Conservation (phyloP, 306 rosid species). For the Dryas alaskensis region DNA sequence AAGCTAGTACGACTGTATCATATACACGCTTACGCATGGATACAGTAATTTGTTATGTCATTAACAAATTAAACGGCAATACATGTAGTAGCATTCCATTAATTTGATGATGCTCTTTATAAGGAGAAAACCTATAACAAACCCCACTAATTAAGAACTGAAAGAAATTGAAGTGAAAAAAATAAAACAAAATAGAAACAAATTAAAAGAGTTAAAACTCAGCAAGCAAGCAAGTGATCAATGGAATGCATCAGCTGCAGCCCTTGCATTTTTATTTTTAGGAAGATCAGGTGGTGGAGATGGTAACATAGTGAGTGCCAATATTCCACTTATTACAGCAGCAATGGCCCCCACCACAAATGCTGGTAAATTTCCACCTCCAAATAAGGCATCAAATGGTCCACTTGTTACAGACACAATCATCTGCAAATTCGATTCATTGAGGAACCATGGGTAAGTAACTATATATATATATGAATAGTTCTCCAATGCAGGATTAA, state of each 20-base stretch:
- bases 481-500: background rate
- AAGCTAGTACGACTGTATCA: no score
- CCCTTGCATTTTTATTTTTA: conserved; percentile 18
- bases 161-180: no score
- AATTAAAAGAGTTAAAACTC: no score
- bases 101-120: no score
- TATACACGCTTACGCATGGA: no score
- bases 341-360: conserved; percentile 73
- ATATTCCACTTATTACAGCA: conserved; percentile 49
- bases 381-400: conserved; percentile 66
- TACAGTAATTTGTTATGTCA: no score
- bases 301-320: conserved; percentile 64
- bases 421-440: conserved; percentile 36
- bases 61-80: no score
- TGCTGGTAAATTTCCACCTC: conserved; percentile 88
- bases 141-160: no score
- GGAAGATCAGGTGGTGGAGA: conserved; percentile 58
- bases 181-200: no score
- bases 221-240: background rate
- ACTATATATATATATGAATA: background rate
- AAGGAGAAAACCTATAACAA: no score
- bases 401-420: conserved; percentile 70
- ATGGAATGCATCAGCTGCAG: conserved; percentile 37
- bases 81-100: no score
- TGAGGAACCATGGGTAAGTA: background rate